Conservation (phyloP, 805 yeast species). For the Schizosaccharomyces japonicus region DNA sequence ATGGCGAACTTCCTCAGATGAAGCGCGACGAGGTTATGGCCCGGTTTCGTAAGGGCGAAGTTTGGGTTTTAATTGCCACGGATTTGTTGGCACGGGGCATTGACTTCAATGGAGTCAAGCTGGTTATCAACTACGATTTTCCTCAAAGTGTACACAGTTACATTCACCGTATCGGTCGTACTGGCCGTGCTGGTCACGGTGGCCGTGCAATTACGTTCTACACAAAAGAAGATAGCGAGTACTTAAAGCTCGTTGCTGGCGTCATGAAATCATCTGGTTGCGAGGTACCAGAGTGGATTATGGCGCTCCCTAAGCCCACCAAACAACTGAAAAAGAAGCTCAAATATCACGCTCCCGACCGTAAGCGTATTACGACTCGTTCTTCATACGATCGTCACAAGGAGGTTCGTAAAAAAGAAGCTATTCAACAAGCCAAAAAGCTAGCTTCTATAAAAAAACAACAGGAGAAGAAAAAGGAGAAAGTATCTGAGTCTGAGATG, state of each 20-base stretch:
- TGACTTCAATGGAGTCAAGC: slow-evolving; percentile 83
- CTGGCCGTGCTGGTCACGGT: slow-evolving; percentile 77
- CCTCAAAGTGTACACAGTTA: slow-evolving; percentile 85
- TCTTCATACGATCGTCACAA: background rate
- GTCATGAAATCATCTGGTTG: slow-evolving; percentile 85
- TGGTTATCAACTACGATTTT: slow-evolving; percentile 88
- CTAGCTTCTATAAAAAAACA: background rate
- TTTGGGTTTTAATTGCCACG: slow-evolving; percentile 91
- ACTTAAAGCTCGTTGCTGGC: slow-evolving; percentile 63
- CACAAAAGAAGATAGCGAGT: slow-evolving; percentile 63
- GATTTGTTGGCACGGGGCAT: slow-evolving; percentile 93
- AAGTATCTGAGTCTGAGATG: no score
- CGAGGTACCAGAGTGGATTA: slow-evolving; percentile 57
- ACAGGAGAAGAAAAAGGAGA: background rate
- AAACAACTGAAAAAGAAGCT: slow-evolving; percentile 37
- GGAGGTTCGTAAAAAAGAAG: background rate
- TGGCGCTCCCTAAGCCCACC: slow-evolving; percentile 37
- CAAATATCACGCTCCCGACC: slow-evolving; percentile 31
- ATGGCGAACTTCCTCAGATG: slow-evolving; percentile 72
- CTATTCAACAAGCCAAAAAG: background rate
- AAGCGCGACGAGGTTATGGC: slow-evolving; percentile 73
- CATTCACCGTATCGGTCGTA: slow-evolving; percentile 94
- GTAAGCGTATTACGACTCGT: slow-evolving; percentile 53
- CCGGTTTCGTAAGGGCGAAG: slow-evolving; percentile 65
- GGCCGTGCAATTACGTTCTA: slow-evolving; percentile 83